Base-by-base conservation (phyloP, 108 stramenopile genomes). In the Cyclotella distinguenda region DNA sequence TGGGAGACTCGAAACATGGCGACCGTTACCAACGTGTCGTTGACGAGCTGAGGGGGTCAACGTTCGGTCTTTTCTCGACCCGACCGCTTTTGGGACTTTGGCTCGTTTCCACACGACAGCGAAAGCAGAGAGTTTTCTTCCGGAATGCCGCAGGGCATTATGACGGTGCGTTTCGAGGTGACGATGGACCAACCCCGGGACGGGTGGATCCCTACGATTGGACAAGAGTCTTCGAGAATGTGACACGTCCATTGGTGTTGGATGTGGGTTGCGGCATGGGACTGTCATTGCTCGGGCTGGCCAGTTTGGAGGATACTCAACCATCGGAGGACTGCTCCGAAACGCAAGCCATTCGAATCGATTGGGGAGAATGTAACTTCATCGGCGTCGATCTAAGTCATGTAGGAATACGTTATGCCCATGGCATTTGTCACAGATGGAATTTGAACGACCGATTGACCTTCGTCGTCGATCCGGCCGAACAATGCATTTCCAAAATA, bases 221-320 rank as follows among this genome's bases (percentile, higher is more conserved):
- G 83, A 42, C 64, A 9, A 13, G 15, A 8, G 13, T 75, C 26
- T 89, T 85, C 36, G 34, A 52, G 21, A 78, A 89, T 60, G 73
- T 85, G 7, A 60, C 66, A 0, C 72, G 70, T 9, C 85, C 86
- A 1, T 74, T 90, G n/a, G 79, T 90, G n/a, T 65, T 90, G 35
- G 89, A 90, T 78, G 46, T 90, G 9, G 89, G 89, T 10, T 87
- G 86, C 60, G 89, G 89, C 5, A 84, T 86, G 85, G 89, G 89
- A 5, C 73, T 90, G 23, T 87, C 85, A 6, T 55, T 90, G 12
- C 72, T 86, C 10, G 89, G 89, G 0, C 50, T 90, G 50, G 73
- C 82, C 34, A 40, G 66, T 34, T 15, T 34, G 11, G 11, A 36
- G 13, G 26, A 47, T 30, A 16, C 3, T 2, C 21, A 40, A 34